phyloP scores from a whole-genome alignment of 1,284 basidiomycete genomes.

The Cutaneotrichosporon dermatis region DNA sequence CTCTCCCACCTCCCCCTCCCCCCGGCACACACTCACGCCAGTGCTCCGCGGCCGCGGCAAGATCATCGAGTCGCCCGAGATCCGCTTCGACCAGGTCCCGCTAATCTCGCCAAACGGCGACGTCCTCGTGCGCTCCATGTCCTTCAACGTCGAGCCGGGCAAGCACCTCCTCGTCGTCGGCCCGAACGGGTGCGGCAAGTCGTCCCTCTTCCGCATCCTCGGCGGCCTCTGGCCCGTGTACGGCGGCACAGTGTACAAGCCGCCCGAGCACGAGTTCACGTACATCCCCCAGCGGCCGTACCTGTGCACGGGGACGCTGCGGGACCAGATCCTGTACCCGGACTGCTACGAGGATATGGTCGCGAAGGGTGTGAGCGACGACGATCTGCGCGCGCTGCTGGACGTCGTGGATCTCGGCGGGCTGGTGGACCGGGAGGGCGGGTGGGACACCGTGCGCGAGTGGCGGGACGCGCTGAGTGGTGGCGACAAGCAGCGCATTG shows the following conservation, averaged over 20 bases:
- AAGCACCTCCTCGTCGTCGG: slow-evolving; percentile 88
- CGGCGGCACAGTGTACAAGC: slow-evolving; percentile 89
- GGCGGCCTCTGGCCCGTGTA: slow-evolving; percentile 98
- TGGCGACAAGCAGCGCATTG: slow-evolving; percentile 67
- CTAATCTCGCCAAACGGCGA: slow-evolving; percentile 96
- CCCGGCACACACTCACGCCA: slow-evolving; percentile 37
- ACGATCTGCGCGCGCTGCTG: slow-evolving; percentile 69
- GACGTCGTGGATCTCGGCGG: slow-evolving; percentile 77
- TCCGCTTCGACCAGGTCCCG: slow-evolving; percentile 87
- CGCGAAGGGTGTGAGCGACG: slow-evolving; percentile 66
- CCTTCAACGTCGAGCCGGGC: slow-evolving; percentile 86
- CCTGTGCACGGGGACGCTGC: slow-evolving; percentile 83
- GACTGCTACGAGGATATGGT: slow-evolving; percentile 63
- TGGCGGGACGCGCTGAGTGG: slow-evolving; percentile 89
- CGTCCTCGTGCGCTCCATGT: slow-evolving; percentile 74
- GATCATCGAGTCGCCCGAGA: slow-evolving; percentile 72
- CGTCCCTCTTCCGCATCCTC: slow-evolving; percentile 86
- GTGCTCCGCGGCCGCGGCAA: slow-evolving; percentile 76
- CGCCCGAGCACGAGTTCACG: slow-evolving; percentile 81
- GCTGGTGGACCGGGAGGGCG: slow-evolving; percentile 92
- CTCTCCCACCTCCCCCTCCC: too few relatives aligned
- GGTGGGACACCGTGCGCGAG: slow-evolving; percentile 82
- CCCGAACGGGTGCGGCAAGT: slow-evolving; percentile 85
- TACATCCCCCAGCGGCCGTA: slow-evolving; percentile 96
- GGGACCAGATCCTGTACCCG: slow-evolving; percentile 81